Percentiles rank a stretch among this genome's conserved stretches.
phyloP scores from a whole-genome alignment of 805 yeast genomes.

The Starmerella apicola region DNA sequence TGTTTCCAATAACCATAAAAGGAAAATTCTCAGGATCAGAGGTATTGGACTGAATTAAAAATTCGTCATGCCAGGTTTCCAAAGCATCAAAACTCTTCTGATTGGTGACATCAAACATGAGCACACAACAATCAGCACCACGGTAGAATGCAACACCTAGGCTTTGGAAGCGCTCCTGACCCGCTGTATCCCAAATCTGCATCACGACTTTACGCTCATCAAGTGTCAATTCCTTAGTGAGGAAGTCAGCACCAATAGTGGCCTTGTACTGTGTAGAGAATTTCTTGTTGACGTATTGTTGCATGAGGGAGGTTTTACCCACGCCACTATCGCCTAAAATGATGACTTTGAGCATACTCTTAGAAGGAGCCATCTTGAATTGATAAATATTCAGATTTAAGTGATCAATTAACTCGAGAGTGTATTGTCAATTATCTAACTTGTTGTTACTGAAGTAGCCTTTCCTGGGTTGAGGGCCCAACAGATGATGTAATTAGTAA shows the following conservation, averaged over 20 bases:
- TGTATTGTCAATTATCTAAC: too few relatives aligned
- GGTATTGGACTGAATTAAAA: constrained; percentile 83
- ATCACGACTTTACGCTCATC: constrained; percentile 73
- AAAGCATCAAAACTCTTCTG: constrained; percentile 83
- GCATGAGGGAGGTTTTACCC: constrained; percentile 95
- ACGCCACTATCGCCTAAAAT: constrained; percentile 96
- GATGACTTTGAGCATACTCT: constrained; percentile 53
- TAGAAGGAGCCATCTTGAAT: constrained; percentile 24
- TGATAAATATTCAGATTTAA: neutral
- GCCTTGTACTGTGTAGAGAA: constrained; percentile 94
- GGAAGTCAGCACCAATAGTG: constrained; percentile 93
- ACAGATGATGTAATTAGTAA: too few relatives aligned
- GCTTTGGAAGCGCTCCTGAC: constrained; percentile 94
- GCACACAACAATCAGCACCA: constrained; percentile 96
- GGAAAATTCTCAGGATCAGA: constrained; percentile 92
- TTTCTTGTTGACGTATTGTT: constrained; percentile 89
- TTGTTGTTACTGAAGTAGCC: too few relatives aligned
- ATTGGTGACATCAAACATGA: constrained; percentile 92
- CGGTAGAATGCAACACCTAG: constrained; percentile 94
- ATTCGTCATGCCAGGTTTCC: constrained; percentile 90
- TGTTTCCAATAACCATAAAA: constrained; percentile 87
- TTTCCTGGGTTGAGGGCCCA: too few relatives aligned
- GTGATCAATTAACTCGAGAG: too few relatives aligned
- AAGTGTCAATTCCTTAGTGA: constrained; percentile 76
- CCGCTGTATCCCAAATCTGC: constrained; percentile 96